These are phyloP conservation scores for Phaffomyces opuntiae DNA, from an alignment of 805 yeast species.

Conservation along the genomic window DNA sequence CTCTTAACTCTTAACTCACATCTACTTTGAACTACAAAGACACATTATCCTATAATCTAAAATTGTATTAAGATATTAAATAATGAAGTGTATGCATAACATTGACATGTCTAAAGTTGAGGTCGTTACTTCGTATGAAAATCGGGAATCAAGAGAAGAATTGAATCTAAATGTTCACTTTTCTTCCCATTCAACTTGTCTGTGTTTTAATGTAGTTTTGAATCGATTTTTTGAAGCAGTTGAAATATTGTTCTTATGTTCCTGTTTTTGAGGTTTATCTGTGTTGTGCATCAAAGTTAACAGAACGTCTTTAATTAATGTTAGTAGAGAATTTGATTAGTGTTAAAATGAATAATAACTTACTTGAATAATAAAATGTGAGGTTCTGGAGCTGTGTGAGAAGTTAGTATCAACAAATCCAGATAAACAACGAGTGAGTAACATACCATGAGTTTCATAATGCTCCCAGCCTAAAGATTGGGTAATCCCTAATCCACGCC, in stretches of 20 bases:
- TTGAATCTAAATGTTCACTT: no score
- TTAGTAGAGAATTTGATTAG: background rate
- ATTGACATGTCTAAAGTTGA: background rate
- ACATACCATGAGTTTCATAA: conserved; percentile 76
- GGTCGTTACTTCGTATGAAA: conserved; percentile 3
- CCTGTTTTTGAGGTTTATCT: conserved; percentile 1
- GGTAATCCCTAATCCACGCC: conserved; percentile 97
- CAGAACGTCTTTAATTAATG: conserved; percentile 40
- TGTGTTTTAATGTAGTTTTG: background rate
- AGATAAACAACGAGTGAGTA: no score
- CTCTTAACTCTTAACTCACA: no score
- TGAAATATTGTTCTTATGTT: background rate
- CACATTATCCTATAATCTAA: background rate
- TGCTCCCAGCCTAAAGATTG: conserved; percentile 98
- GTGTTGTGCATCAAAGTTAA: conserved; percentile 40
- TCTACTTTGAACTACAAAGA: no score
- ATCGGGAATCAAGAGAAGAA: background rate
- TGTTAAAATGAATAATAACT: conserved; percentile 4
- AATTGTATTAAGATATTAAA: conserved; percentile 5
- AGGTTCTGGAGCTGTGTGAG: conserved; percentile 78
- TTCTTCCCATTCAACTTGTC: background rate
- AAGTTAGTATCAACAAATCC: conserved; percentile 10
- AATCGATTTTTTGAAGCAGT: background rate
- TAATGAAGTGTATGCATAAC: background rate
- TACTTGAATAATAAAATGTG: conserved; percentile 81